Evolutionary conservation across 768 basidiomycete species (phyloP), one percentile per base, ranked within the genome.

Genomic region (Rhizopogon salebrosus): DNA sequence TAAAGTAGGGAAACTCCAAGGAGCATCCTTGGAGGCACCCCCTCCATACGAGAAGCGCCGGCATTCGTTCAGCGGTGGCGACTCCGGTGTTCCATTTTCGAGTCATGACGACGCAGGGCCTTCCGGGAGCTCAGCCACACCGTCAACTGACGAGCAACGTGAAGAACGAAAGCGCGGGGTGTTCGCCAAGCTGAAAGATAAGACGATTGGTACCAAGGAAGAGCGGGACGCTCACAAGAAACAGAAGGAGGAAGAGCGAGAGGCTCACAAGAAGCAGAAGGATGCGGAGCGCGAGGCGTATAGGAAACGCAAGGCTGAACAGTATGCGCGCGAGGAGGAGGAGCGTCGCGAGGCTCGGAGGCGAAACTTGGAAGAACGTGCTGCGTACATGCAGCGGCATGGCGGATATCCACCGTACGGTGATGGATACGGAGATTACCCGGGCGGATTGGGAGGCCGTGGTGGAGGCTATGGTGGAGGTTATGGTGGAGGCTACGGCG

Each of bases 181-280:
- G 55, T 73, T 88, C 56, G 78, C 74, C 1, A 82, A 75, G 59
- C 53, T 87, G 57, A 86, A 83, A 61, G 83, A 86, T 59, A 83
- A 80, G 60, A 72, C 80, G 0, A 77, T 81, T 11, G 80, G 81
- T 1, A 84, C 83, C 3, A 82, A 80, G 63, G 83, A 85, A 58
- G 83, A 85, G 64, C 71, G 84, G 5, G 79, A 83, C 61, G 72
- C 73, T 40, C 67, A 70, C 24, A 71, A 57, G 58, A 65, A 60
- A 16, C 61, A 70, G 42, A 60, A 61, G 51, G 31, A 80, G 62
- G 83, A 85, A 58, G 83, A 85, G 64, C 72, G 84, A 4, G 79
- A 83, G 61, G 72, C 73, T 40, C 67, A 70, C 29, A 71, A 57
- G 58, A 65, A 60, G 13, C 61, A 70, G 42, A 60, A 61, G 50